phyloP scores from a whole-genome alignment of 1,284 basidiomycete species.

The Pseudozyma sp. region DNA sequence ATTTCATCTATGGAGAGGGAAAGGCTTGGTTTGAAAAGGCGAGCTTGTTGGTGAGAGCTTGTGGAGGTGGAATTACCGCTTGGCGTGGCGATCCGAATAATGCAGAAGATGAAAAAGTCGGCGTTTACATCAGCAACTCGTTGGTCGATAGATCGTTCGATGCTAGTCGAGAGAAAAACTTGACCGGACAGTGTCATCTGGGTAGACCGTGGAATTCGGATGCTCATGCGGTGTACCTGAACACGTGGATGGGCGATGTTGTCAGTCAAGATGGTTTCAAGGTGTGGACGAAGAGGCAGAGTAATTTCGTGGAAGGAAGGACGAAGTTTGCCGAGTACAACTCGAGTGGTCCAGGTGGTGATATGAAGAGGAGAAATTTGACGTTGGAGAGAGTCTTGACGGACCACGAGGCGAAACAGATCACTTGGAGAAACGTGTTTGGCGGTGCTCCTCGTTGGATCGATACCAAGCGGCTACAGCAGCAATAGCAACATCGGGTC shows the following conservation, averaged over 20 bases:
- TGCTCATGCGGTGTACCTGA: constrained; percentile 27
- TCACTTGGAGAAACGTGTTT: constrained; percentile 26
- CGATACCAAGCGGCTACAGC: constrained; percentile 10
- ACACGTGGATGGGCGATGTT: constrained; percentile 29
- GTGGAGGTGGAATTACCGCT: constrained; percentile 38
- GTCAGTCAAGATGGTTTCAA: constrained; percentile 23
- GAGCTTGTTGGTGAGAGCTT: constrained; percentile 26
- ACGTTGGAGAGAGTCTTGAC: constrained; percentile 11
- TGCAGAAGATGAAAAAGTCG: constrained; percentile 5
- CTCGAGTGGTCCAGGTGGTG: constrained; percentile 20
- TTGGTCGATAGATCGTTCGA: constrained; percentile 18
- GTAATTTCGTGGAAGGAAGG: constrained; percentile 15
- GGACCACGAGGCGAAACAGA: constrained; percentile 19
- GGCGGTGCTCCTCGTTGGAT: constrained; percentile 25
- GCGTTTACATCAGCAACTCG: constrained; percentile 40
- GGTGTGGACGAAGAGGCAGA: constrained; percentile 10
- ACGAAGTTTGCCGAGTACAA: constrained; percentile 35
- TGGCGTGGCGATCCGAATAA: constrained; percentile 36
- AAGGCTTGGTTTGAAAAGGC: constrained; percentile 43
- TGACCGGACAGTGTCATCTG: constrained; percentile 21
- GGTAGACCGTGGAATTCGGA: constrained; percentile 32
- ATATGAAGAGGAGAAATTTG: background rate
- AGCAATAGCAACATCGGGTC: background rate
- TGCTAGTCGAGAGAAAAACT: constrained; percentile 7
- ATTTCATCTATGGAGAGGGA: constrained; percentile 37